These are phyloP conservation scores for Metschnikowia dekortorum DNA, from an alignment of 805 yeast genomes.

Conservation along the genomic window DNA sequence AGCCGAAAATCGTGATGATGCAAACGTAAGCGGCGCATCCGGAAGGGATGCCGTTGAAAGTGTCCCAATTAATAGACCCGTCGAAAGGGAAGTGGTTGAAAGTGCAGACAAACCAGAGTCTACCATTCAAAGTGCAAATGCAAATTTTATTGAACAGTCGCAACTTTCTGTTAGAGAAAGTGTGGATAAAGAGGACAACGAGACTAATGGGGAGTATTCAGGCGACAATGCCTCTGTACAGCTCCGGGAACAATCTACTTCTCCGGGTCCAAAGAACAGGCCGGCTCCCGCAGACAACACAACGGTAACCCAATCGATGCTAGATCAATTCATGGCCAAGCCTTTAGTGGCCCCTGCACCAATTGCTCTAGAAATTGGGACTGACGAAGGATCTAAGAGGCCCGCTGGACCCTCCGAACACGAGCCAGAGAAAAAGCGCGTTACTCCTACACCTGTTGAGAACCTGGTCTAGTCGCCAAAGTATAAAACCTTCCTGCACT, in stretches of 20 bases:
- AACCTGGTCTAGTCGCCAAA: background rate
- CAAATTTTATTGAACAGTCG: background rate
- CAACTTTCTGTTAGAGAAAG: background rate
- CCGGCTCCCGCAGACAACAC: background rate
- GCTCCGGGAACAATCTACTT: background rate
- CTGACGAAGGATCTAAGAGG: background rate
- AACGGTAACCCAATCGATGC: conserved; percentile 3
- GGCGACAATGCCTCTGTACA: background rate
- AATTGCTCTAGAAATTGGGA: background rate
- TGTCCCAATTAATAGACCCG: too few relatives aligned
- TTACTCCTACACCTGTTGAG: conserved; percentile 30
- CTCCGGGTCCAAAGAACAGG: background rate
- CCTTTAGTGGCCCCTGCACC: background rate
- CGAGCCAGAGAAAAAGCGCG: conserved; percentile 28
- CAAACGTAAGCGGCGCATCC: too few relatives aligned
- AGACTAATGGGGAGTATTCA: background rate
- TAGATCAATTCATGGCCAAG: conserved; percentile 12
- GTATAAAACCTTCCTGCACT: too few relatives aligned
- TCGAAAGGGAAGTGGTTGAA: too few relatives aligned
- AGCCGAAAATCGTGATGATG: too few relatives aligned
- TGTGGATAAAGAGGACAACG: background rate
- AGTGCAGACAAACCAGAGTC: background rate
- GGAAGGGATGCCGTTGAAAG: too few relatives aligned
- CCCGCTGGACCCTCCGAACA: background rate
- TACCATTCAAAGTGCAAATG: background rate